Evolutionary conservation across 2,329 filamentous ascomycete genomes (phyloP), one percentile per base, ranked within the genome.

Genomic region (Stagonosporopsis chrysanthemi): DNA sequence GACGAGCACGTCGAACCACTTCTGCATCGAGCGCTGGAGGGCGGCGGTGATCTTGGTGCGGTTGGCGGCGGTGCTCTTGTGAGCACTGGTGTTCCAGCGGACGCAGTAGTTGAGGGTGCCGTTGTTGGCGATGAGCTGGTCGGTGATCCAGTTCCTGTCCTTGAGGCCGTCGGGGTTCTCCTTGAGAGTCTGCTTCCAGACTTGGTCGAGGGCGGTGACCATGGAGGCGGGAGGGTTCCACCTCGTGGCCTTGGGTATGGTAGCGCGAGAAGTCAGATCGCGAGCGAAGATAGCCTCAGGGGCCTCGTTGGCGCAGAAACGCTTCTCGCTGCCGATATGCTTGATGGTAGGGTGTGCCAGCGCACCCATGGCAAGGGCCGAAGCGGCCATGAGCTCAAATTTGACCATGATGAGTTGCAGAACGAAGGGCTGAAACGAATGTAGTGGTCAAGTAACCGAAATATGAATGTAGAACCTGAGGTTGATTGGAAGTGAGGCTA

Each of bases 1-100:
- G 15, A 77, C 76, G 19, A 81, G 71, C 56, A 76, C 75, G 56
- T 79, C 77, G 52, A 79, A 78, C 79, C 78, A 81, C 55, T 75
- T 75, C 49, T 75, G 65, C 64, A 79, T 68, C 5, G 72, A 72
- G 22, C 64, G 64, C 47, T 78, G 70, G 2, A 79, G 64, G 0
- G 74, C 74, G 9, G 65, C 53, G 35, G 73, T 73, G 35, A 79
- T 71, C 36, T 75, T 64, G n/a, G 67, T 65, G 9, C 79, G 78
- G 45, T 79, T 70, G 2, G 74, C 73, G 4, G 75, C 77, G 1
- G 74, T 78, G 29, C 78, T 73, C 6, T 72, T 67, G 12, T 71
- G 62, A 7, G 62, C 69, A 2, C 77, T 76, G n/a, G 28, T 41
- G 56, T 81, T 78, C 80, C 80, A 81, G 46, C 79, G 77, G 11